Conservation (phyloP, 805 yeast genomes). For the Yarrowia hollandica region DNA sequence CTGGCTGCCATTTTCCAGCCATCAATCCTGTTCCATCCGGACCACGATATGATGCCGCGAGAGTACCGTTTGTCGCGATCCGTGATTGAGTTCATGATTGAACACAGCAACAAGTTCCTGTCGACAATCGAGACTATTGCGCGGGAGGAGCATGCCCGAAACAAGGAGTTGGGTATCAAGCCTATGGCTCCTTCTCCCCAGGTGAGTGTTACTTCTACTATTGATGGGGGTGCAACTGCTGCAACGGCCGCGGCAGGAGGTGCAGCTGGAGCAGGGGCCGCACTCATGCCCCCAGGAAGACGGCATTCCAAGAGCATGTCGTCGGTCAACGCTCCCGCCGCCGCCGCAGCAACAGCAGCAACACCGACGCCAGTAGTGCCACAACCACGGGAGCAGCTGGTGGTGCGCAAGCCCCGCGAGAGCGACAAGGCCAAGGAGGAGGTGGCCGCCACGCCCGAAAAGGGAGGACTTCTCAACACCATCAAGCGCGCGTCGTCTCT, state of each 20-base stretch:
- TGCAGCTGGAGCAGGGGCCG: not conserved
- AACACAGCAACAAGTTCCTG: constrained; percentile 74
- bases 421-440: constrained; percentile 23
- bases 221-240: not conserved
- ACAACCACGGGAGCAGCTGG: constrained; percentile 12
- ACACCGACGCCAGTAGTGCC: not conserved
- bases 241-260: not conserved
- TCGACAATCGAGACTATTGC: constrained; percentile 48
- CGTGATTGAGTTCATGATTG: constrained; percentile 85
- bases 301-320: constrained; percentile 24
- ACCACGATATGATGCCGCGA: constrained; percentile 87
- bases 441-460: constrained; percentile 4
- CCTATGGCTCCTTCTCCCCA: constrained; percentile 21
- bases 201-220: constrained; percentile 7
- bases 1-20: constrained; percentile 97
- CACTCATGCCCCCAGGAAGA: constrained; percentile 23
- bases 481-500: constrained; percentile 26
- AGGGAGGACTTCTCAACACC: constrained; percentile 24
- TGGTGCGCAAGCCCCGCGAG: constrained; percentile 25
- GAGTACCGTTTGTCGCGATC: constrained; percentile 85
- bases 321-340: constrained; percentile 12
- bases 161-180: constrained; percentile 20
- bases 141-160: constrained; percentile 37
- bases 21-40: constrained; percentile 87
- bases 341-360: not conserved